Evolutionary conservation across 805 yeast species (phyloP), one percentile per base, ranked within the genome.

Genomic region (Wickerhamomyces sydowiorum): DNA sequence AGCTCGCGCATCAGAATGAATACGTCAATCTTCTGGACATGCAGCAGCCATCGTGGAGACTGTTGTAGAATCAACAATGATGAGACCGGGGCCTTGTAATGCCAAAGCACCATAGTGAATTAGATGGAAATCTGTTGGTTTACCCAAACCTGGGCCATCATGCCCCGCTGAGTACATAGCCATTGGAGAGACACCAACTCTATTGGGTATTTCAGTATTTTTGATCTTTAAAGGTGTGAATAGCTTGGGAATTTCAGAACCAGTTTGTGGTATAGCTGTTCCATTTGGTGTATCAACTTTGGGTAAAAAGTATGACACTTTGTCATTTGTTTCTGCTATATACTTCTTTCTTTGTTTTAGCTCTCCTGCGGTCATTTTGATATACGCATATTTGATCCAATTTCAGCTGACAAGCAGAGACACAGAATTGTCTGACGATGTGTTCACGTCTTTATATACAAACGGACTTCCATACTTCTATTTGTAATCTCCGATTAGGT

Each of bases 131-230:
- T 63, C 69, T 0, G 73, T 76, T 0, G 69, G 64, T 14, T 57
- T 54, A 2, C 70, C 70, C 37, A 73, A 59, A 3, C 54, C 48
- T 2, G 42, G 36, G 17, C 59, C 58, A 3, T 32, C 22, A 19
- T 29, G 39, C 4, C 49, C 43, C 3, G 73, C 67, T 6, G 79
- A 68, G 54, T 75, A 76, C 38, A 64, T 70, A 52, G 80, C 72
- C 79, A 76, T 73, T 36, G 80, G 80, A 1, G 81, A 67, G 18
- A 77, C 76, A 38, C 78, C 78, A 23, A 76, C 54, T 45, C 84
- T 62, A 54, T 79, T 79, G 13, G 65, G 68, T 18, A 78, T 36
- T 3, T 35, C 25, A 31, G 47, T 39, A 31, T 37, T 36, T 25
- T 51, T 52, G 37, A 55, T 50, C 27, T 30, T 48, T 9, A 53